Evolutionary conservation across 2,329 filamentous ascomycete genomes (phyloP), one percentile per base, ranked within the genome.

Genomic region (Aspergillus glaucus): DNA sequence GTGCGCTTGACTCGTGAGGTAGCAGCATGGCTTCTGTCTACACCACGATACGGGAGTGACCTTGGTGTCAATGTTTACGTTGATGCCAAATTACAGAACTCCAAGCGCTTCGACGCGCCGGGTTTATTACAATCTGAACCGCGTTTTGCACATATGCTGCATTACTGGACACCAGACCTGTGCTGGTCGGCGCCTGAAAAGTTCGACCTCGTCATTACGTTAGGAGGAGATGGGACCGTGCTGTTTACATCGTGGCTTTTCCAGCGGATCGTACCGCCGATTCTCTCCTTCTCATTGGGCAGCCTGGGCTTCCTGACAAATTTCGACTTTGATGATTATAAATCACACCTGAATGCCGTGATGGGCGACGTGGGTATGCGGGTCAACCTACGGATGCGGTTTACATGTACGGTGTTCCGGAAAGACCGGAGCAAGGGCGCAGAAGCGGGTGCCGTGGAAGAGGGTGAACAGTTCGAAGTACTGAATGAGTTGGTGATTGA

Each of bases 401-500:
- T 98, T 69, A 98, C 93, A 14, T 97, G 92, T 73, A 97, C 93
- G 0, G 91, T 98, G 7, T 96, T 92, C 74, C 86, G 92, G 41
- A 79, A 85, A 56, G 82, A 74, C 52, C 63, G 64, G 6, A 71
- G 64, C 46, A 68, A 72, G 39, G 69, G 67, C 10, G 68, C 74
- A 6, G 72, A 65, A n/a, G 64, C 74, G 2, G 79, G 78, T 9
- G 77, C 81, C n/a, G 79, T 85, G 56, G 86, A 93, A 59, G 91
- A 96, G 69, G 88, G 86, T 41, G 92, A 97, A 73, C 91, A 95
- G 62, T 97, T 96, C 55, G 93, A 98, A 73, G 92, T 98, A 17
- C 82, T 98, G 55, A 98, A 98, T 71, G 93, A 98, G 73, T 84
- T 98, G 45, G 92, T 98, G 68, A 97, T 98, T 61, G 93, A 98